These are phyloP conservation scores for Vinca minor DNA, from an alignment of 257 asterid genomes.

Conservation along the genomic window DNA sequence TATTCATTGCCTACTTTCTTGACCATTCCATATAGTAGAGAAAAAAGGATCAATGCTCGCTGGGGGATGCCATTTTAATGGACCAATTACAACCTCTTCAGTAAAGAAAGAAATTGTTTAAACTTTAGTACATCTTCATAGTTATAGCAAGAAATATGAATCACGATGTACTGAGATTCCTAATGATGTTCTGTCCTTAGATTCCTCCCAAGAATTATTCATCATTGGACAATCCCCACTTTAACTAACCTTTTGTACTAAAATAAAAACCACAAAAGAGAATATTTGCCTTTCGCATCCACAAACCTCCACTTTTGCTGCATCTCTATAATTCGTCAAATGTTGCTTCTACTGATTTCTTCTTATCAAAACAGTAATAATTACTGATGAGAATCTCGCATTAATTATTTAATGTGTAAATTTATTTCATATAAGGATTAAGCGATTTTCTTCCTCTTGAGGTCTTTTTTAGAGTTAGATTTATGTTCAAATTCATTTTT, in stretches of 20 bases:
- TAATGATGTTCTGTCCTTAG: too few species aligned
- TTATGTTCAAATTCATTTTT: too few species aligned
- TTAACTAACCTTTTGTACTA: slow-evolving; percentile 15
- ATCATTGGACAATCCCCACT: slow-evolving; percentile 13
- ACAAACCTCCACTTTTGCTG: slow-evolving; percentile 10
- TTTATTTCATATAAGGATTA: too few species aligned
- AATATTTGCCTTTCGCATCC: slow-evolving; percentile 13
- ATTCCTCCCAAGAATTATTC: slow-evolving; percentile 14
- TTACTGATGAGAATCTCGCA: too few species aligned
- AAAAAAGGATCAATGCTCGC: not conserved
- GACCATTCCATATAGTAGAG: slow-evolving; percentile 8
- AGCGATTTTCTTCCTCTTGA: too few species aligned
- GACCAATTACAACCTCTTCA: slow-evolving; percentile 4
- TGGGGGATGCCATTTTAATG: slow-evolving; percentile 18
- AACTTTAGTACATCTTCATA: not conserved
- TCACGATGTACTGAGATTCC: not conserved
- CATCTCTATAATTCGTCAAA: not conserved
- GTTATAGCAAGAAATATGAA: not conserved
- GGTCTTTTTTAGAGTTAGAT: too few species aligned
- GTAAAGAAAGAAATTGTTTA: not conserved
- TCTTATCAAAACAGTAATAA: too few species aligned
- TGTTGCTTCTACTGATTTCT: not conserved
- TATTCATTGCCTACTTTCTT: slow-evolving; percentile 16
- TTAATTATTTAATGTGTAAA: too few species aligned
- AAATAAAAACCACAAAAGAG: slow-evolving; percentile 3